Evolutionary conservation across 306 rosid genomes (phyloP).

Genomic region (Arachis hypogaea): DNA sequence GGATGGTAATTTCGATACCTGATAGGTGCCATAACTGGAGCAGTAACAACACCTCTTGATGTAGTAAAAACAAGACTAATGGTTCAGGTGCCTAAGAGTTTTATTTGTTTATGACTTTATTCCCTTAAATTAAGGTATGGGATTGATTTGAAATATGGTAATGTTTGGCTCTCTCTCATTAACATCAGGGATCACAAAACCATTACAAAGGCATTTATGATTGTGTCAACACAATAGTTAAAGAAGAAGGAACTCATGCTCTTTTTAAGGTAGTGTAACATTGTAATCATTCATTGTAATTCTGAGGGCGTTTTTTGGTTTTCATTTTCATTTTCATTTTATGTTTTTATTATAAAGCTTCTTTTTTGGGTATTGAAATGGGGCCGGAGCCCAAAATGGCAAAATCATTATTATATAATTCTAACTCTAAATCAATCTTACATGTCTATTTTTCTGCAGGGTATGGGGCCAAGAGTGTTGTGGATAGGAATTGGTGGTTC

Average conservation of each 20-base stretch:
- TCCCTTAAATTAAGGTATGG: background rate
- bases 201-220: slow-evolving; percentile 73
- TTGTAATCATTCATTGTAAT: background rate
- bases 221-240: slow-evolving; percentile 71
- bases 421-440: background rate
- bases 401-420: too few relatives aligned
- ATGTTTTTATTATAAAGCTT: too few relatives aligned
- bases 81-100: slow-evolving; percentile 54
- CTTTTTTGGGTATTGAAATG: too few relatives aligned
- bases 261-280: slow-evolving; percentile 60
- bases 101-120: background rate
- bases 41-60: slow-evolving; percentile 90
- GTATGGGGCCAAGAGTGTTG: slow-evolving; percentile 72
- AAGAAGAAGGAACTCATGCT: slow-evolving; percentile 75
- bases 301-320: background rate
- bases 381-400: too few relatives aligned
- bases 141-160: slow-evolving; percentile 14
- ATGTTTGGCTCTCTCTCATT: background rate
- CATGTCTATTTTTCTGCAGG: slow-evolving; percentile 46
- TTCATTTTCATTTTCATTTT: background rate
- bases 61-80: slow-evolving; percentile 79
- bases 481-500: slow-evolving; percentile 93
- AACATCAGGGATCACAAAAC: slow-evolving; percentile 61
- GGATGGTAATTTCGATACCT: slow-evolving; percentile 30
- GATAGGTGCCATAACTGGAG: slow-evolving; percentile 87